Evolutionary conservation across 208 protist genomes (phyloP).

Genomic region (Trypanosoma theileri): DNA sequence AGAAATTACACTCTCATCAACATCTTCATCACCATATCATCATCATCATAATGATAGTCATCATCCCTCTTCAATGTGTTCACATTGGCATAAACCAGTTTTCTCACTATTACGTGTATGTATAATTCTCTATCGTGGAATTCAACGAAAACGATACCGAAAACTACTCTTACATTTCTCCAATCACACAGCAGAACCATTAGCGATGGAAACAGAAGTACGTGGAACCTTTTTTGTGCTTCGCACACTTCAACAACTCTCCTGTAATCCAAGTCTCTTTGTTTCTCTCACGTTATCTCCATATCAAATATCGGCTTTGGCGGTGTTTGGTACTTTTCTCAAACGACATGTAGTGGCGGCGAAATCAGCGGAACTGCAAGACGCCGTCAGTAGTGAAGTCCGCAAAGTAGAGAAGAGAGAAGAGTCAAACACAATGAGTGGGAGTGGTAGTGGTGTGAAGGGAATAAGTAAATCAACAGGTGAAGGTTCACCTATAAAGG

Average conservation of each 20-base stretch:
- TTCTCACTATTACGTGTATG: conserved; percentile 58
- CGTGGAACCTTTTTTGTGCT: conserved; percentile 56
- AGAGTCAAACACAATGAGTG: no score
- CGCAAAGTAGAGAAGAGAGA: no score
- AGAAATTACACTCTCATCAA: neutral
- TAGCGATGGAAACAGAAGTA: conserved; percentile 3
- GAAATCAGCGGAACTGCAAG: conserved; percentile 10
- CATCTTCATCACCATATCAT: no score
- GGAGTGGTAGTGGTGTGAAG: neutral
- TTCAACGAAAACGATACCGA: conserved; percentile 41
- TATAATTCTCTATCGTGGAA: conserved; percentile 47
- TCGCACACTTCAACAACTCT: conserved; percentile 45
- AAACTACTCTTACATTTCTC: conserved; percentile 13
- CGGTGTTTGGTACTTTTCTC: conserved; percentile 24
- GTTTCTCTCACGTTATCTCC: conserved; percentile 61
- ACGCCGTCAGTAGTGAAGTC: no score
- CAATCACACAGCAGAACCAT: conserved; percentile 20
- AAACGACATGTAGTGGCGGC: conserved; percentile 1
- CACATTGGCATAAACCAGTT: conserved; percentile 31
- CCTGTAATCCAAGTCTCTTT: conserved; percentile 43
- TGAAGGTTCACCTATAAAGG: neutral
- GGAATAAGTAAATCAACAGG: neutral
- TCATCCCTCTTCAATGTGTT: neutral
- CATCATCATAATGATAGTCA: neutral
- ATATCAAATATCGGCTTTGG: conserved; percentile 50